Base-by-base conservation (phyloP, 2,329 filamentous ascomycete genomes). In the Monilinia laxa region DNA sequence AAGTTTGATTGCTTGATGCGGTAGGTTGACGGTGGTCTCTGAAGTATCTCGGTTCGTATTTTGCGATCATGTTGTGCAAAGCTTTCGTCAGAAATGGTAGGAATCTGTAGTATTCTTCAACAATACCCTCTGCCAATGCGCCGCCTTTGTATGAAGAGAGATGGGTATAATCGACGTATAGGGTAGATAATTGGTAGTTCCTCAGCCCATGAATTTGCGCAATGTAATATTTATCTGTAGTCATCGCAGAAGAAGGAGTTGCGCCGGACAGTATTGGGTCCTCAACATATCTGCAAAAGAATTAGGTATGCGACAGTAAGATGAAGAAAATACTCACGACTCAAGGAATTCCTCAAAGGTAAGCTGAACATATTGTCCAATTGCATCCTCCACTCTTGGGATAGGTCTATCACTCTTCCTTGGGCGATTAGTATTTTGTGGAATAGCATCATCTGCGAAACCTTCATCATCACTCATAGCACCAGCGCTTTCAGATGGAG, bases 21-120 rank as follows among this genome's bases (percentile, higher is more conserved):
- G 89, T 90, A 7, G 92, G 89, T 77, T 97, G 93, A 63, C 92
- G 87, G 81, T 98, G 94, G 75, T 96, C 90, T 73, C 91, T 87
- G 80, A 96, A 98, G 80, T 98, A 99, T 76, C 90, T 85, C 6
- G 95, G 92, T 78, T 97, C 94, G 80, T 97, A 90, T 80, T 96
- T 96, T 72, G 92, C 90, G 73, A 99, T 96, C 79, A 96, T 87
- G 75, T 93, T 96, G 80, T 99, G 93, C 54, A 99, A 82, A 35
- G 90, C 93, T 70, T 90, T 87, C 28, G 91, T 92, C 74, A 99
- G 86, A 77, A 95, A 99, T 3, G 95, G 95, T 31, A 96, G 84
- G 77, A 97, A 97, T 72, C 95, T 91, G 79, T 97, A 98, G 82
- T 97, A 98, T 75, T 96, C 90, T 73, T 88, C 89, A 71, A 93